Base-by-base conservation (phyloP, 2,329 filamentous ascomycete species). In the Alternaria sp. region DNA sequence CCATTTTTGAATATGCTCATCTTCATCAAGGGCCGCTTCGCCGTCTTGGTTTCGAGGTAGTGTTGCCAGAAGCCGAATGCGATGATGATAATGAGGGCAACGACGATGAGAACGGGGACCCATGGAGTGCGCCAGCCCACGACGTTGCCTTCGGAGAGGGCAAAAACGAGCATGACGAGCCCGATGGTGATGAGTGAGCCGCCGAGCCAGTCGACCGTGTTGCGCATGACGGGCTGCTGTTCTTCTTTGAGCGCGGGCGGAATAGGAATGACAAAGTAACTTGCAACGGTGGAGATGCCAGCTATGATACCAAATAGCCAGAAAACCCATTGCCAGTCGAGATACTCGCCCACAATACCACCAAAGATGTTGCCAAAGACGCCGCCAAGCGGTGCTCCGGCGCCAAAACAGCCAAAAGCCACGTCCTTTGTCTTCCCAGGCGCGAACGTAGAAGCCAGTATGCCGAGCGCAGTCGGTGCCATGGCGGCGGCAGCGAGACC, bases 361-460 rank as follows among this genome's bases (percentile, higher is more conserved):
- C 85, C 85, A 18, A 90, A 74, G 5, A 91, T 75, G 68, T 90
- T 91, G 3, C 89, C 89, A 54, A 88, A 86, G 8, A 90, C 82
- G 48, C 83, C 85, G 0, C 89, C 89, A 0, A 90, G 76, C 0
- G 89, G 89, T 0, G 88, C 86, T 2, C 88, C 89, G 1, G 88
- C 88, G 18, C 86, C 73, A 42, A 66, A 72, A 24, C 64, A 68
- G 3, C 65, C 65, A 66, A 92, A 91, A 1, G 89, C 88, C 71
- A 90, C 90, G 67, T 90, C 91, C 77, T 91, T 91, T 4, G 88
- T 86, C 64, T 86, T 88, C 0, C 89, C 88, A 0, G 88, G 88
- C 1, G 86, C 85, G 55, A 91, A 91, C 0, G 87, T 90, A 1
- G 86, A 85, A 0, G 88, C 89, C 3, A 92, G 75, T 39, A 91